A percentile compares a stretch with the other conserved stretches of the same genome.
phyloP scores from a whole-genome alignment of 2,329 filamentous ascomycete genomes.

The Cladophialophora immunda region DNA sequence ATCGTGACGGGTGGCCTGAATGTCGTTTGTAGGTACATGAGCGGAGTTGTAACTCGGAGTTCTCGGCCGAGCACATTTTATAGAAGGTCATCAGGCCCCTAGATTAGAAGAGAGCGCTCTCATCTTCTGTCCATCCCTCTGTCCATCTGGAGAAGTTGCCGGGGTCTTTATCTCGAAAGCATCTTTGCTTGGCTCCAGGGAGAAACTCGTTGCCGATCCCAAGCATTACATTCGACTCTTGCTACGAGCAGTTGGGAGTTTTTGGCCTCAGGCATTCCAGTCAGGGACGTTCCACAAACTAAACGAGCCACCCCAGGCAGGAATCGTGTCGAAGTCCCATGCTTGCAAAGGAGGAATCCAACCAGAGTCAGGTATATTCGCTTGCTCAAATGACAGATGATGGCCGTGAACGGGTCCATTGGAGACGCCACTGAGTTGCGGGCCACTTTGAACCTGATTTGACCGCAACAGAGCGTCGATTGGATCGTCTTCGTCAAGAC shows the following conservation, averaged over 20 bases:
- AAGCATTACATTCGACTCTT: not conserved
- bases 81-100: not conserved
- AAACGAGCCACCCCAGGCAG: not conserved
- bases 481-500: not conserved
- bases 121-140: not conserved
- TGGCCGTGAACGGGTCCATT: not conserved
- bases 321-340: constrained; percentile 20
- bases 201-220: not conserved
- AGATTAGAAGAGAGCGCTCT: not conserved
- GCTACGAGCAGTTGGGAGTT: not conserved
- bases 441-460: not conserved
- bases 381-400: constrained; percentile 16
- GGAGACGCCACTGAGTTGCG: not conserved
- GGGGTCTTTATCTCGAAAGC: not conserved
- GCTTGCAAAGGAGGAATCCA: constrained; percentile 21
- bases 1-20: not conserved
- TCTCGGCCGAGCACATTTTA: not conserved
- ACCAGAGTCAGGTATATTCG: constrained; percentile 6
- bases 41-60: not conserved
- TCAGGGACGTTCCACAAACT: constrained; percentile 13
- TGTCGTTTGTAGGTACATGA: not conserved
- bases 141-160: not conserved
- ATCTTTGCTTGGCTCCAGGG: not conserved
- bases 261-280: not conserved
- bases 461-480: not conserved